Evolutionary conservation across 441 rosid species (phyloP), one percentile per base, ranked within the genome.

Genomic region (Lepidium campestre): DNA sequence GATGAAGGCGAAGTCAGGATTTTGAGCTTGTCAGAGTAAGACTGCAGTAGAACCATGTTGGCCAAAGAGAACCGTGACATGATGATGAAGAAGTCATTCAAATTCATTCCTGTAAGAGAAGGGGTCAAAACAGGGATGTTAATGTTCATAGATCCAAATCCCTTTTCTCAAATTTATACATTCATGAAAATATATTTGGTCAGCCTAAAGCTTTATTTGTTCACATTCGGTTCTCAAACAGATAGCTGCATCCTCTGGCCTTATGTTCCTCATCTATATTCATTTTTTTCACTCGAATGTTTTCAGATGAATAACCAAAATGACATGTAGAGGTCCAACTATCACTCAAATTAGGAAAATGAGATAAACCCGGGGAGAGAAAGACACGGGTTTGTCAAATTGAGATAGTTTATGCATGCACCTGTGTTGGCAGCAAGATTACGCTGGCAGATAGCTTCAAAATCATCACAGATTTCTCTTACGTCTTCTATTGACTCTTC

Each of bases 361-460:
- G 14, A 61, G 29, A 57, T 37, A 39, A 19, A 57, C 0, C 10
- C 6, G 39, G 27, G 59, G 41, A 35, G 18, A 4, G 3, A 32
- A 15, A 53, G 65, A 52, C 20, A 47, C 1, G 7, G 25, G 44
- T 23, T 15, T 17, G 6, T 37, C 32, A 25, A 62, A 52, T 13
- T 27, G 36, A 41, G 31, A 65, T 34, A 37, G 23, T 32, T 62
- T 68, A 60, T 7, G 72, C 55, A 36, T 53, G 64, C 6, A 93
- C 98, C 96, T 77, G 98, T 88, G 76, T 93, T 93, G 61, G 93
- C 91, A 22, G 94, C 94, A 70, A 94, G 99, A 80, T 94, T 94
- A 47, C 94, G 84, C 54, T 94, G 99, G 69, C 94, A 94, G 60
- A 94, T 72, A 78, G 88, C 84, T 77, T 94, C 88, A 77, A 94